These are phyloP conservation scores for Phycomyces blakesleeanus DNA, from an alignment of 192 early-diverging fungal genomes.

Conservation along the genomic window DNA sequence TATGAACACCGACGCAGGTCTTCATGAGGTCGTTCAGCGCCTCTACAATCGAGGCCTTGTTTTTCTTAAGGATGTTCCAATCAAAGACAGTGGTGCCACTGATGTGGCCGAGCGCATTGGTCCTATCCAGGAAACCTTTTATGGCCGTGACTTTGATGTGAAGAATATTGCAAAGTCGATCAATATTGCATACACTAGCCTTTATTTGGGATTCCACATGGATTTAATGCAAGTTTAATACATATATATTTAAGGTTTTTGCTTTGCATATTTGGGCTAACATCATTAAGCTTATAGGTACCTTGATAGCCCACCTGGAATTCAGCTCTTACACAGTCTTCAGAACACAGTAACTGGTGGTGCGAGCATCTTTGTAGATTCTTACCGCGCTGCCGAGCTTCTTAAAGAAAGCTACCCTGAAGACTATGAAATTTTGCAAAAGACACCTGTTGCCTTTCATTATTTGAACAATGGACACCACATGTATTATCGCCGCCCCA, in stretches of 20 bases:
- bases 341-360: slow-evolving; percentile 77
- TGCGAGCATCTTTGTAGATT: slow-evolving; percentile 70
- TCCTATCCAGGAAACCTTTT: slow-evolving; percentile 67
- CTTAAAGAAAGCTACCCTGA: slow-evolving; percentile 52
- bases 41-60: slow-evolving; percentile 64
- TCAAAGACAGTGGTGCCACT: slow-evolving; percentile 52
- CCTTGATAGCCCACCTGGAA: slow-evolving; percentile 72
- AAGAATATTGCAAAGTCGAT: slow-evolving; percentile 68
- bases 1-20: slow-evolving; percentile 45
- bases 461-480: slow-evolving; percentile 77
- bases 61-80: slow-evolving; percentile 64
- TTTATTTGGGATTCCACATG: slow-evolving; percentile 83
- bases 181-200: slow-evolving; percentile 82
- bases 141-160: slow-evolving; percentile 76
- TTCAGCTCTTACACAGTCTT: slow-evolving; percentile 76
- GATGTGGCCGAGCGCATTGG: slow-evolving; percentile 64
- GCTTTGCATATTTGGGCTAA: too few species aligned
- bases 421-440: slow-evolving; percentile 54
- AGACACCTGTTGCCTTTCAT: slow-evolving; percentile 71
- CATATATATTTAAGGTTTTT: too few species aligned
- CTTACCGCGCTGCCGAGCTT: slow-evolving; percentile 62
- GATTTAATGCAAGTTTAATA: slow-evolving; percentile 66
- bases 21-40: slow-evolving; percentile 53
- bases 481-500: slow-evolving; percentile 65
- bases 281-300: slow-evolving; percentile 47